phyloP scores from a whole-genome alignment of 2,329 filamentous ascomycete genomes.

The Coleophoma cylindrospora region DNA sequence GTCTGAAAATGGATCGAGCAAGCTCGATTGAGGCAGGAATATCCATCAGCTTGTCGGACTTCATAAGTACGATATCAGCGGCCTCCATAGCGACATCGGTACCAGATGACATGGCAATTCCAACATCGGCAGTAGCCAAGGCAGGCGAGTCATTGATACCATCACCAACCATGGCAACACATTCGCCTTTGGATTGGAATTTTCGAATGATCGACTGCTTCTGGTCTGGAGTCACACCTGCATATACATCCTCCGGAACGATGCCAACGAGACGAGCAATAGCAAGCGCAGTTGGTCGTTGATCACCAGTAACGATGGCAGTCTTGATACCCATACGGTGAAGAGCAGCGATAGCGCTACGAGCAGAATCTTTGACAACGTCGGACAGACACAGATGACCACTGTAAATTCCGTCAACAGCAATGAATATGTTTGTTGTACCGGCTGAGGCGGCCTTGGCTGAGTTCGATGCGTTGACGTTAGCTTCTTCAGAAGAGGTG shows the following conservation, averaged over 20 bases:
- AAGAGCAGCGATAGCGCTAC: conserved; percentile 75
- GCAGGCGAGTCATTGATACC: conserved; percentile 98
- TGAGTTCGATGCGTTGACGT: conserved; percentile 34
- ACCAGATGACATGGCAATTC: conserved; percentile 86
- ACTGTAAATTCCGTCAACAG: conserved; percentile 75
- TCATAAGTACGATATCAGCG: conserved; percentile 93
- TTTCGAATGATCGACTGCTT: conserved; percentile 81
- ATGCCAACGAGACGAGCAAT: conserved; percentile 85
- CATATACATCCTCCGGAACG: conserved; percentile 66
- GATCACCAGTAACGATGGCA: conserved; percentile 92
- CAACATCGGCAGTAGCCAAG: conserved; percentile 85
- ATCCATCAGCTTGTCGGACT: conserved; percentile 82
- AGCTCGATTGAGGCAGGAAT: conserved; percentile 85
- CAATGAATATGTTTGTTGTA: conserved; percentile 86
- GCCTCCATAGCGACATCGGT: conserved; percentile 98
- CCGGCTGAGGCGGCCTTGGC: conserved; percentile 46
- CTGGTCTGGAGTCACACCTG: conserved; percentile 84
- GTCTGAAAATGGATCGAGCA: conserved; percentile 76
- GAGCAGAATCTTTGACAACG: conserved; percentile 83
- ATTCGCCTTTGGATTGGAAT: conserved; percentile 68
- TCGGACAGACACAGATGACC: conserved; percentile 83
- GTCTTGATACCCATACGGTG: conserved; percentile 80
- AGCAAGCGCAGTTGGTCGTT: conserved; percentile 74
- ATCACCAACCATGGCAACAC: conserved; percentile 95
- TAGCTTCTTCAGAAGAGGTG: conserved; percentile 56